Conservation (phyloP, 208 protist species). For the Leishmania gerbilli region DNA sequence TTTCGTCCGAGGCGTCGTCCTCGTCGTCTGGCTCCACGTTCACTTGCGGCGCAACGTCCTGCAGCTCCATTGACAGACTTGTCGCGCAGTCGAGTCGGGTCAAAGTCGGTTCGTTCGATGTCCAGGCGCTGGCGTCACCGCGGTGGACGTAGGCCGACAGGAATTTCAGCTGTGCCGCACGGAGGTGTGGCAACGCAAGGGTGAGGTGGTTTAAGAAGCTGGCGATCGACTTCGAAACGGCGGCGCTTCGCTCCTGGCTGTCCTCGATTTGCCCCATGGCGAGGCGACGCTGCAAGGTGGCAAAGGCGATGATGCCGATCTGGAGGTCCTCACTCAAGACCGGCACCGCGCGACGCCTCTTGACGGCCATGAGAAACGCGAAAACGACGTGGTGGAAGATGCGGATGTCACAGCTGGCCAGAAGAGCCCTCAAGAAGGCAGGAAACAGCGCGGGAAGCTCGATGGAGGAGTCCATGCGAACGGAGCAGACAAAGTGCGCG, state of each 20-base stretch:
- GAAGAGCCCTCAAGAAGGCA: conserved; percentile 37
- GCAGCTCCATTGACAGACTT: background rate
- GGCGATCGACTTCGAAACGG: background rate
- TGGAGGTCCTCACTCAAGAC: conserved; percentile 28
- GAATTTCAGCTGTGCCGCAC: background rate
- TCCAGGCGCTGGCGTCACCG: background rate
- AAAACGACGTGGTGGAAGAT: conserved; percentile 50
- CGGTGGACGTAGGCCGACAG: background rate
- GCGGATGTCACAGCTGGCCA: conserved; percentile 44
- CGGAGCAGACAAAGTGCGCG: conserved; percentile 63
- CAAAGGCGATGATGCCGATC: conserved; percentile 15
- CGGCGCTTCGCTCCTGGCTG: background rate
- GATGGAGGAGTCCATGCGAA: conserved; percentile 42
- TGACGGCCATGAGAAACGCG: conserved; percentile 37
- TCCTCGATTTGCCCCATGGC: background rate
- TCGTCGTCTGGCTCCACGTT: background rate
- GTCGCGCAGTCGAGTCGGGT: background rate
- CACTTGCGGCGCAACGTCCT: background rate
- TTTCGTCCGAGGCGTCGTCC: background rate
- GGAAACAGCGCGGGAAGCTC: conserved; percentile 30
- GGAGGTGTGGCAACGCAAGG: background rate
- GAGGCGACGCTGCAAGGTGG: conserved; percentile 25
- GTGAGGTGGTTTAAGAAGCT: background rate
- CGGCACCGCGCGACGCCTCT: conserved; percentile 5
- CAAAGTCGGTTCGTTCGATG: background rate